These are phyloP conservation scores for Starmerella floris DNA, from an alignment of 805 yeast species.

Conservation along the genomic window DNA sequence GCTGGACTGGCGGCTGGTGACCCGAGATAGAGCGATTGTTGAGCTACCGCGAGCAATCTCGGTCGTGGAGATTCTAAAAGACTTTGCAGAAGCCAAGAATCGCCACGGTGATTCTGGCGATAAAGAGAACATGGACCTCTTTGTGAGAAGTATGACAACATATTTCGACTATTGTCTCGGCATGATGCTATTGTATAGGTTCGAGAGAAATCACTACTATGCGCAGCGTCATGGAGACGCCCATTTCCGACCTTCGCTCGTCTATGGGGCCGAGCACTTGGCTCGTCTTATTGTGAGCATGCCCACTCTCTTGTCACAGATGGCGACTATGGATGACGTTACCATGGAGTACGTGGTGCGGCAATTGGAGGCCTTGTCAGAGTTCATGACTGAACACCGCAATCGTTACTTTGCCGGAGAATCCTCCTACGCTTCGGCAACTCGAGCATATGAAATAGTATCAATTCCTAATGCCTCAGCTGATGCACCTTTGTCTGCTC, in stretches of 20 bases:
- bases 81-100: constrained; percentile 29
- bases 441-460: constrained; percentile 13
- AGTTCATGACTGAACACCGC: constrained; percentile 38
- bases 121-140: constrained; percentile 48
- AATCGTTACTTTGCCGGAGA: constrained; percentile 26
- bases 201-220: constrained; percentile 62
- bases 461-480: constrained; percentile 10
- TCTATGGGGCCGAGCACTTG: constrained; percentile 75
- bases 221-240: constrained; percentile 32
- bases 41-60: constrained; percentile 47
- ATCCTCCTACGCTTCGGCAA: constrained; percentile 11
- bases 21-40: constrained; percentile 63
- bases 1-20: constrained; percentile 86
- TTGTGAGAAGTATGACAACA: constrained; percentile 50
- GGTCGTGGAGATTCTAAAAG: constrained; percentile 41
- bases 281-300: constrained; percentile 61
- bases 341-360: constrained; percentile 43
- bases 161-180: constrained; percentile 69
- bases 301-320: constrained; percentile 70
- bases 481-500: not conserved
- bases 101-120: constrained; percentile 25
- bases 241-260: constrained; percentile 30
- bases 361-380: constrained; percentile 42
- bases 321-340: constrained; percentile 61
- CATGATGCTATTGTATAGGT: constrained; percentile 54